A percentile compares a stretch with the other conserved stretches of the same genome.
These are phyloP conservation scores for Metschnikowia continentalis DNA, from an alignment of 805 yeast species.

Conservation along the genomic window DNA sequence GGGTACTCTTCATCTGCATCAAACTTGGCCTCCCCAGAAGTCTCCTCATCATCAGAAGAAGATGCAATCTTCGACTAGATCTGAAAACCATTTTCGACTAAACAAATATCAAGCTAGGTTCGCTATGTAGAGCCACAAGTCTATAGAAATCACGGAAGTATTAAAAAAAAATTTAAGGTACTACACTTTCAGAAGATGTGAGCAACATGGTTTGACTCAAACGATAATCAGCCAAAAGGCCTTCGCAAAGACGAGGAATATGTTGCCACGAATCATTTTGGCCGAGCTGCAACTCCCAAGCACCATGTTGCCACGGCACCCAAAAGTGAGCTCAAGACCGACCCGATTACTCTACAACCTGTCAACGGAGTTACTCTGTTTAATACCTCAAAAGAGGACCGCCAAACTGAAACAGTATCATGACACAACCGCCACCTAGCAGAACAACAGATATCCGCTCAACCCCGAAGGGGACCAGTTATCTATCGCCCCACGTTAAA, in stretches of 20 bases:
- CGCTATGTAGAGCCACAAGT: not conserved
- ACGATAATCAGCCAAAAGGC: conserved; percentile 86
- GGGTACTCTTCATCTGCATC: conserved; percentile 17
- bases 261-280: conserved; percentile 77
- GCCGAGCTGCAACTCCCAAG: conserved; percentile 54
- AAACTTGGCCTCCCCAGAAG: conserved; percentile 16
- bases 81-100: too few relatives aligned
- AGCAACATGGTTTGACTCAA: conserved; percentile 99
- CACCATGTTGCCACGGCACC: conserved; percentile 24
- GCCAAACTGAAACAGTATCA: not conserved
- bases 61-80: conserved; percentile 2
- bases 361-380: conserved; percentile 98
- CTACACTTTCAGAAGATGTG: conserved; percentile 42
- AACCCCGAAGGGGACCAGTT: conserved; percentile 47
- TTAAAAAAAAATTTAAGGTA: not conserved
- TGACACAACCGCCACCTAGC: conserved; percentile 19
- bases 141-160: not conserved
- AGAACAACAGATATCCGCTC: conserved; percentile 39
- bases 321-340: conserved; percentile 56
- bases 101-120: too few relatives aligned
- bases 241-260: conserved; percentile 99
- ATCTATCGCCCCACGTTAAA: conserved; percentile 8
- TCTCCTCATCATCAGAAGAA: conserved; percentile 13
- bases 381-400: conserved; percentile 39
- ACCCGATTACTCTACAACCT: conserved; percentile 75